A percentile compares a stretch with the other conserved stretches of the same genome.
These are phyloP conservation scores for Fusarium buxicola DNA, from an alignment of 2,329 filamentous ascomycete genomes.

Conservation along the genomic window DNA sequence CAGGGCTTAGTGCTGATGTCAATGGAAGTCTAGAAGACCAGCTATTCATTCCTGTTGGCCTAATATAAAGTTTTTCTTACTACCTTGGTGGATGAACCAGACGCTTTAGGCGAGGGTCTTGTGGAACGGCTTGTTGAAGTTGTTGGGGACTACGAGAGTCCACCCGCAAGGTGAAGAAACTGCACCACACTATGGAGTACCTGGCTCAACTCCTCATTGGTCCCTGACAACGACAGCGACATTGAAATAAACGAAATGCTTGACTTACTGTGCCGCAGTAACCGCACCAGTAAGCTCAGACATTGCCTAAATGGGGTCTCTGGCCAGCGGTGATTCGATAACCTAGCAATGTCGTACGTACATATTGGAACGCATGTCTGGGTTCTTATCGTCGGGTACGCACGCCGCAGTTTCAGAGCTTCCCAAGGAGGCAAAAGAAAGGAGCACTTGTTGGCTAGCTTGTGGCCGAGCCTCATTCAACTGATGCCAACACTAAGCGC, in stretches of 20 bases:
- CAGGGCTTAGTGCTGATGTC: too few species aligned
- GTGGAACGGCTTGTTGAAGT: too few species aligned
- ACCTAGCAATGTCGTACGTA: neutral
- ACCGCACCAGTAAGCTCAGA: neutral
- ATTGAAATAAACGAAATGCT: neutral
- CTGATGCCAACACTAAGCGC: neutral
- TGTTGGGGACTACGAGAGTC: too few species aligned
- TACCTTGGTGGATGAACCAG: too few species aligned
- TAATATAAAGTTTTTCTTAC: too few species aligned
- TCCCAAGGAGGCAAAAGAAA: slow-evolving; percentile 4
- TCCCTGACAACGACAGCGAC: neutral
- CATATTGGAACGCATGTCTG: neutral
- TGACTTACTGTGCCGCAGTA: neutral
- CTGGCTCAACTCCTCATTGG: too few species aligned
- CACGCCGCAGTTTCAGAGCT: neutral
- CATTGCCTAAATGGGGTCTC: slow-evolving; percentile 11
- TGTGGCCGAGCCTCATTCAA: slow-evolving; percentile 6
- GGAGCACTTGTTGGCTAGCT: slow-evolving; percentile 5
- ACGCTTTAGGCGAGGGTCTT: too few species aligned
- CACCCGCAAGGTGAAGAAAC: too few species aligned
- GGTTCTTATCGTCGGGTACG: neutral
- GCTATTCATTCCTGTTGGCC: too few species aligned
- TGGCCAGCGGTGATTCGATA: slow-evolving; percentile 1
- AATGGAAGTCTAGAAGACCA: too few species aligned
- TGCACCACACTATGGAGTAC: too few species aligned